A percentile compares a stretch with the other conserved stretches of the same genome.
phyloP scores from a whole-genome alignment of 352 stramenopile species.

The Globisporangium splendens region DNA sequence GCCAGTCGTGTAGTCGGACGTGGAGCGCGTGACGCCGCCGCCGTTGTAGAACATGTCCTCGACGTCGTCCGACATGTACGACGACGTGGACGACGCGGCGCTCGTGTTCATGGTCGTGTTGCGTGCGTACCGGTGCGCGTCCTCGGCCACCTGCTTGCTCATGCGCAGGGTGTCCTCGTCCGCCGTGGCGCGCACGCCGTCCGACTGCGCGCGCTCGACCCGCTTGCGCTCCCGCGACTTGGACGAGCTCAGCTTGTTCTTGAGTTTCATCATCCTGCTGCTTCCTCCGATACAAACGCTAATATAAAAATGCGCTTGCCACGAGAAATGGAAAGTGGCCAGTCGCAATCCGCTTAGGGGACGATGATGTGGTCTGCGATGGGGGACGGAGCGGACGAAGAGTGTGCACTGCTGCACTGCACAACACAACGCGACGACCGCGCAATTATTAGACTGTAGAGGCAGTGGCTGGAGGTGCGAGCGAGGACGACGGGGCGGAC shows the following conservation, averaged over 20 bases:
- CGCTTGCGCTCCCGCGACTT: constrained; percentile 34
- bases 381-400: no score
- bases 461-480: no score
- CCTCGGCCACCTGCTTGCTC: constrained; percentile 38
- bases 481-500: no score
- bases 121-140: constrained; percentile 29
- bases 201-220: constrained; percentile 21
- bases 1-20: neutral
- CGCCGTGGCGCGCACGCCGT: constrained; percentile 18
- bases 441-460: no score
- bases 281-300: neutral
- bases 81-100: constrained; percentile 15
- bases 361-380: no score
- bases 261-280: constrained; percentile 58
- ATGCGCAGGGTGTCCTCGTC: constrained; percentile 42
- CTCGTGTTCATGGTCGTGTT: constrained; percentile 29
- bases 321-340: no score
- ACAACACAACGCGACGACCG: no score
- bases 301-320: no score
- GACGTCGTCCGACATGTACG: constrained; percentile 59
- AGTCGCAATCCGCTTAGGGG: no score
- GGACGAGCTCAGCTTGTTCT: constrained; percentile 50
- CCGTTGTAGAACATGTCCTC: constrained; percentile 65
- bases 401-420: no score
- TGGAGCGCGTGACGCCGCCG: neutral